phyloP scores from a whole-genome alignment of 129 eudicot genomes.

The Tanacetum coccineum region DNA sequence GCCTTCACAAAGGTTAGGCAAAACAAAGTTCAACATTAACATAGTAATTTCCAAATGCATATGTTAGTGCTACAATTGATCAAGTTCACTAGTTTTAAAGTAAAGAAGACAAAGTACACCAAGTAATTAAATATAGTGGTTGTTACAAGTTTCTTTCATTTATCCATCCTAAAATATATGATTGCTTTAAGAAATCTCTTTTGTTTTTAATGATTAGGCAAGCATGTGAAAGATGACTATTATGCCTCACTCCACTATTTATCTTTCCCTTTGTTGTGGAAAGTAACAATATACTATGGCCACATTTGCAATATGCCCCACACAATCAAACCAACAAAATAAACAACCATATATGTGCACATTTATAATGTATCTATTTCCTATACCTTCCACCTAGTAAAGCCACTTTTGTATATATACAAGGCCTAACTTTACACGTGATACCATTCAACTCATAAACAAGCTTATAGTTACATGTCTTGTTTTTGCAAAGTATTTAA shows the following conservation, averaged over 20 bases:
- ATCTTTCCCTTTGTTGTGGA: slow-evolving; percentile 31
- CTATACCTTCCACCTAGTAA: not conserved
- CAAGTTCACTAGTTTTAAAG: not conserved
- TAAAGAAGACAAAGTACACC: not conserved
- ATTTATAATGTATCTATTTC: not conserved
- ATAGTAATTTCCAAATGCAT: too few relatives aligned
- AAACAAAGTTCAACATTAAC: not conserved
- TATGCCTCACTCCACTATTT: slow-evolving; percentile 23
- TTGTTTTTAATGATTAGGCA: slow-evolving; percentile 6
- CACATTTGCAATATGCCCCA: slow-evolving; percentile 22
- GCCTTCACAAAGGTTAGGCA: slow-evolving; percentile 64
- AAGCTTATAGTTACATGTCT: not conserved
- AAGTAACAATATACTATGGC: slow-evolving; percentile 18
- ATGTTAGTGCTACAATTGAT: too few relatives aligned
- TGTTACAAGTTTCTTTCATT: slow-evolving; percentile 10
- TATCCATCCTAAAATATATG: not conserved
- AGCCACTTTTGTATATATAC: not conserved
- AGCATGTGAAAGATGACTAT: slow-evolving; percentile 23
- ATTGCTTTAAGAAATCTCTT: slow-evolving; percentile 16
- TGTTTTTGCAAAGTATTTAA: not conserved
- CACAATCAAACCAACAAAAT: slow-evolving; percentile 10
- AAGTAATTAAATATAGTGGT: not conserved
- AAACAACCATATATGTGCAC: not conserved
- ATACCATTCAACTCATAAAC: too few relatives aligned
- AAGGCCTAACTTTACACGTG: not conserved